phyloP scores from a whole-genome alignment of 257 asterid species.

The Solanum paucissectum region DNA sequence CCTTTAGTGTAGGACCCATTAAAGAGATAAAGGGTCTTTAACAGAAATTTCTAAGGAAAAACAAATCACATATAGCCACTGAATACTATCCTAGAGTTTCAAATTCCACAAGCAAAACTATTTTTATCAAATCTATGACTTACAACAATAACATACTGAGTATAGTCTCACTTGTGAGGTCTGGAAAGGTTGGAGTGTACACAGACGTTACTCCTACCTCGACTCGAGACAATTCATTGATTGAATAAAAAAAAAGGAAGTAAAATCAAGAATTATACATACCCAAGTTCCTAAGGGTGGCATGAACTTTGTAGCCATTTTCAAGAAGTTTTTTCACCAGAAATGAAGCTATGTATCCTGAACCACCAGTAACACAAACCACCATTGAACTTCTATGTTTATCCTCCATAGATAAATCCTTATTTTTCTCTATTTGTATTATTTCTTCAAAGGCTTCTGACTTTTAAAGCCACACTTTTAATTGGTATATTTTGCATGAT shows the following conservation, averaged over 20 bases:
- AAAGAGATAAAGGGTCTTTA: not conserved
- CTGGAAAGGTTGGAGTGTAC: accelerated
- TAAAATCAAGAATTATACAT: not conserved
- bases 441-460: not conserved
- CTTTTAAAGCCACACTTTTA: not conserved
- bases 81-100: not conserved
- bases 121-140: not conserved
- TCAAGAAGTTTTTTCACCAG: conserved; percentile 15
- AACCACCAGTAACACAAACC: conserved; percentile 30
- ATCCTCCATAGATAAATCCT: conserved; percentile 1
- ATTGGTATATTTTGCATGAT: not conserved
- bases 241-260: not conserved
- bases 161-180: not conserved
- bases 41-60: not conserved
- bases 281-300: conserved; percentile 20
- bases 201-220: not conserved
- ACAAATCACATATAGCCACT: not conserved
- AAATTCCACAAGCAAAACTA: not conserved
- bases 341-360: conserved; percentile 23
- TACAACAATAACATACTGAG: not conserved
- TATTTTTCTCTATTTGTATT: not conserved
- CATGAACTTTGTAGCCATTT: conserved; percentile 18
- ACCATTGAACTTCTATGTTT: not conserved
- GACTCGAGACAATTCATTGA: not conserved
- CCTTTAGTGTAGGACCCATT: not conserved